Evolutionary conservation across 2,329 filamentous ascomycete genomes (phyloP).

Genomic region (Talaromyces sp.): DNA sequence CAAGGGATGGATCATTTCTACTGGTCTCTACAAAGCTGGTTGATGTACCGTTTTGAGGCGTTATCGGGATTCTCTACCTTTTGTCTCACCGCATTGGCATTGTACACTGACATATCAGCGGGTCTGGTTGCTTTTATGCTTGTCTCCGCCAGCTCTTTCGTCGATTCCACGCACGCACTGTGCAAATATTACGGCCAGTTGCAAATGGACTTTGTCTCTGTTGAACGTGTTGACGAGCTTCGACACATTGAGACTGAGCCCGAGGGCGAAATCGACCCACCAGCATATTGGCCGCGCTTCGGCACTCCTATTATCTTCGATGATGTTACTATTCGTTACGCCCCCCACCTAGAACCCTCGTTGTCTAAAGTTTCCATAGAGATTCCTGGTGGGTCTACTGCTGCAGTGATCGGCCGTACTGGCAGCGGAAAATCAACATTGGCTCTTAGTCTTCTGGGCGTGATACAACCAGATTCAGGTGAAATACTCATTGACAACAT

Average conservation of each 20-base stretch:
- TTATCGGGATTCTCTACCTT: constrained; percentile 72
- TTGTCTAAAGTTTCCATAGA: constrained; percentile 64
- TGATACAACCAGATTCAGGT: constrained; percentile 50
- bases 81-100: constrained; percentile 66
- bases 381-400: constrained; percentile 73
- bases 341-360: constrained; percentile 69
- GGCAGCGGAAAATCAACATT: constrained; percentile 79
- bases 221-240: constrained; percentile 80
- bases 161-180: constrained; percentile 65
- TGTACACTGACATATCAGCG: constrained; percentile 69
- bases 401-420: constrained; percentile 75
- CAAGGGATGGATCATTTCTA: constrained; percentile 97
- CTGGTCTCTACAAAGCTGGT: constrained; percentile 82
- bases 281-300: constrained; percentile 71
- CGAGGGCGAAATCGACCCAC: constrained; percentile 62
- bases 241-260: constrained; percentile 73
- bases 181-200: constrained; percentile 78
- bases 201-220: constrained; percentile 87
- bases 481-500: constrained; percentile 57
- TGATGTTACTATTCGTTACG: constrained; percentile 73
- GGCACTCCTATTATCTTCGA: constrained; percentile 71
- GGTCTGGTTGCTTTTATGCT: constrained; percentile 82
- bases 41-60: constrained; percentile 71
- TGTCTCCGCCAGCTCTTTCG: constrained; percentile 61
- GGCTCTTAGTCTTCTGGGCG: constrained; percentile 56